A percentile compares a stretch with the other conserved stretches of the same genome.
phyloP scores from a whole-genome alignment of 2,329 filamentous ascomycete species.

The Bipolaris bicolor region DNA sequence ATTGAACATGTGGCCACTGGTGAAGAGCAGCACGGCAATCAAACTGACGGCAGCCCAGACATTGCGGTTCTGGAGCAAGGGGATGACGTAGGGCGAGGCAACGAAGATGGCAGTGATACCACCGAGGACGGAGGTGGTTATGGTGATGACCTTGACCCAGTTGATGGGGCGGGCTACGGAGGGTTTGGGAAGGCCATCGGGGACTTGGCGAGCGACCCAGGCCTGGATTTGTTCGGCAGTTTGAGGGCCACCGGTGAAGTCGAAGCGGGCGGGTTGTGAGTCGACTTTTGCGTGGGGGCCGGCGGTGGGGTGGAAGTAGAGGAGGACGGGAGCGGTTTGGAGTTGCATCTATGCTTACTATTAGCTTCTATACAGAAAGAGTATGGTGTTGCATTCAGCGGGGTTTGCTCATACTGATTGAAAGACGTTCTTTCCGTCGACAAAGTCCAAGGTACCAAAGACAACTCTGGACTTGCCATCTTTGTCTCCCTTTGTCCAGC shows the following conservation, averaged over 20 bases:
- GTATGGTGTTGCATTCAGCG: no score
- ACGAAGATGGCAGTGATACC: constrained; percentile 71
- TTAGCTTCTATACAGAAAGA: neutral
- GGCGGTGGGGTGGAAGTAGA: constrained; percentile 83
- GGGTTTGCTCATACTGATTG: constrained; percentile 68
- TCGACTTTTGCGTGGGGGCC: constrained; percentile 78
- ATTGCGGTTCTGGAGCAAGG: constrained; percentile 86
- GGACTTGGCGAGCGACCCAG: constrained; percentile 80
- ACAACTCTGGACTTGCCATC: constrained; percentile 73
- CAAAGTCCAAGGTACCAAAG: constrained; percentile 87
- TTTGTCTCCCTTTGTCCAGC: constrained; percentile 87
- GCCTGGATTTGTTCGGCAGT: constrained; percentile 77
- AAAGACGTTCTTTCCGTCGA: constrained; percentile 82
- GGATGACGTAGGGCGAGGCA: constrained; percentile 78
- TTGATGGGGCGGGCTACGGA: constrained; percentile 84
- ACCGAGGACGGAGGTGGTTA: constrained; percentile 72
- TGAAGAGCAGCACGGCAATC: constrained; percentile 89
- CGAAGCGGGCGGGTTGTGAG: constrained; percentile 75
- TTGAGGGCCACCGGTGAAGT: constrained; percentile 78
- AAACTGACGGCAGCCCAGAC: constrained; percentile 91
- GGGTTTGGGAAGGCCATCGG: constrained; percentile 71
- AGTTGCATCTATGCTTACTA: constrained; percentile 73
- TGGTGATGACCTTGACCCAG: constrained; percentile 75
- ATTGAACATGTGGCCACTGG: constrained; percentile 98
- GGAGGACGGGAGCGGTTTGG: constrained; percentile 89